These are phyloP conservation scores for Osmanthus fragrans DNA, from an alignment of 257 asterid genomes.

Conservation along the genomic window DNA sequence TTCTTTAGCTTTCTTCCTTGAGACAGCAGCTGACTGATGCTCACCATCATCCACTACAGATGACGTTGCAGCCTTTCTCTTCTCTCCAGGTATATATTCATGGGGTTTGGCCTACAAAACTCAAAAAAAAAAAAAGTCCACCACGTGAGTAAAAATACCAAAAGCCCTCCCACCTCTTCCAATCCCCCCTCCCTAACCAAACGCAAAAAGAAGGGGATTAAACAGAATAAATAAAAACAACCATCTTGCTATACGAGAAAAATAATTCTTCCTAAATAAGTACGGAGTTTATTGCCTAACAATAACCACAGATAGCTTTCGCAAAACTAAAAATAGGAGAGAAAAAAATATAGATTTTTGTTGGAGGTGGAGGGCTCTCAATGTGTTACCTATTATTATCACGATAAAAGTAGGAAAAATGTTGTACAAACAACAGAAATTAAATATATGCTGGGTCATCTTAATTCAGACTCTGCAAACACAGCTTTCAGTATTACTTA, in stretches of 20 bases:
- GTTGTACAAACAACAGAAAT: too few relatives aligned
- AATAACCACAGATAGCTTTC: neutral
- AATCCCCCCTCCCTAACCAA: neutral
- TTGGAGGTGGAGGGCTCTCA: neutral
- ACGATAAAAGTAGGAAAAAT: neutral
- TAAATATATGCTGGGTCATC: neutral
- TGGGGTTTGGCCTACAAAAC: slow-evolving; percentile 47
- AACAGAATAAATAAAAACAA: neutral
- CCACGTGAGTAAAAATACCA: neutral
- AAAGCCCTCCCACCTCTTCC: neutral
- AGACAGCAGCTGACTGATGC: slow-evolving; percentile 13
- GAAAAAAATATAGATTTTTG: neutral
- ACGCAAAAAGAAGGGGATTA: neutral
- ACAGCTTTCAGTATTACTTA: neutral
- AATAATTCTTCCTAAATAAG: neutral
- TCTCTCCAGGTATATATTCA: slow-evolving; percentile 33
- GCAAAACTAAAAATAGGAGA: neutral
- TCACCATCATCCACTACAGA: slow-evolving; percentile 20
- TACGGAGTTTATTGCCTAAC: neutral
- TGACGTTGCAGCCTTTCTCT: slow-evolving; percentile 37
- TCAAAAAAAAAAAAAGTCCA: slow-evolving; percentile 19
- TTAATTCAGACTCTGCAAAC: neutral
- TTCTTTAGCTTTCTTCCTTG: slow-evolving; percentile 35
- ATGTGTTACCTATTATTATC: neutral
- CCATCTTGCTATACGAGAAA: neutral